Conservation (phyloP, 2,329 filamentous ascomycete species). For the Hypoxylon sp. region DNA sequence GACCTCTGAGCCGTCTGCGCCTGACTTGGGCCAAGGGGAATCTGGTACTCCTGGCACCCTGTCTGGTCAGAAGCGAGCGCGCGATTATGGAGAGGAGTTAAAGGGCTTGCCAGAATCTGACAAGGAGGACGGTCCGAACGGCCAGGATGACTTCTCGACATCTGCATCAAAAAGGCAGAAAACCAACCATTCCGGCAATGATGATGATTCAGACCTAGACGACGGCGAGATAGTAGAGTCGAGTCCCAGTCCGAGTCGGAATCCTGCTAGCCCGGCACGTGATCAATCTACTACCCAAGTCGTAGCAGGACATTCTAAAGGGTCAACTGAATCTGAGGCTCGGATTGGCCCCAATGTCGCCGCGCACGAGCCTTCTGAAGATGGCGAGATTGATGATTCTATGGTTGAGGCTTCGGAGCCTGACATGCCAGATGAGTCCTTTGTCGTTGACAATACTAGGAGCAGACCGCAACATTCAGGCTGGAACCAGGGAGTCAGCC, state of each 20-base stretch:
- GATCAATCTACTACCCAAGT: conserved; percentile 4
- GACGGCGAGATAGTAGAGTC: conserved; percentile 56
- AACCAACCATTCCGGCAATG: conserved; percentile 24
- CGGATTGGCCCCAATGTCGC: not conserved
- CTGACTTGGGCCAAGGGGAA: conserved; percentile 33
- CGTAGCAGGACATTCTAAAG: not conserved
- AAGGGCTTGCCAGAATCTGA: conserved; percentile 51
- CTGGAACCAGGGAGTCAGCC: conserved; percentile 48
- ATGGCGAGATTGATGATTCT: conserved; percentile 37
- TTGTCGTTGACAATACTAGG: conserved; percentile 32
- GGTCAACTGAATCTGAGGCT: not conserved
- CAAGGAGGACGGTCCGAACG: conserved; percentile 41
- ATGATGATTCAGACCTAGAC: conserved; percentile 49
- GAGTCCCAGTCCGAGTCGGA: conserved; percentile 33
- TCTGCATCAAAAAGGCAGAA: conserved; percentile 49
- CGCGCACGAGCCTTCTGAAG: conserved; percentile 40
- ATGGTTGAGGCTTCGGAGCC: conserved; percentile 10
- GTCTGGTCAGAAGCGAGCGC: conserved; percentile 48
- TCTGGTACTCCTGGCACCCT: conserved; percentile 32
- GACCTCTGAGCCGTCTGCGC: conserved; percentile 17
- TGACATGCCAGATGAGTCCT: conserved; percentile 14
- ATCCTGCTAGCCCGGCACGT: conserved; percentile 3
- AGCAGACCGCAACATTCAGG: conserved; percentile 32
- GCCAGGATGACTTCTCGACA: conserved; percentile 16
- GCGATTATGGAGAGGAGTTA: conserved; percentile 52